Percentiles rank a stretch among this genome's conserved stretches.
phyloP scores from a whole-genome alignment of 768 basidiomycete species.

The Mrakia blollopis region DNA sequence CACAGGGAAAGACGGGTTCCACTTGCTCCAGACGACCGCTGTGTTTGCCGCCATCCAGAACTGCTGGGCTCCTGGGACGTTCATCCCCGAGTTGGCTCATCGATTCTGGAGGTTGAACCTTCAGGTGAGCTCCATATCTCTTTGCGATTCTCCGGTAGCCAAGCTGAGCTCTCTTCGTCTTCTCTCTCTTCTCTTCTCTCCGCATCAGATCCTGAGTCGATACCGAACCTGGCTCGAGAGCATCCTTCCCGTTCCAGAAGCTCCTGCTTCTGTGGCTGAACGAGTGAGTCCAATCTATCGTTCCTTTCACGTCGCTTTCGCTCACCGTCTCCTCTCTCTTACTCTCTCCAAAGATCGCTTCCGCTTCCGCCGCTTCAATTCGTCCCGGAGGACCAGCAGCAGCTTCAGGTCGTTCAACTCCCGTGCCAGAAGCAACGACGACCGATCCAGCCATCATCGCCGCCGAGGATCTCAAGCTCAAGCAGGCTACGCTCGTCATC shows the following conservation, averaged over 20 bases:
- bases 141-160: neutral
- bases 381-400: neutral
- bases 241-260: conserved; percentile 51
- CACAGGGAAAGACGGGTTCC: conserved; percentile 31
- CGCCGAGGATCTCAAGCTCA: conserved; percentile 59
- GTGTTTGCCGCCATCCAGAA: conserved; percentile 66
- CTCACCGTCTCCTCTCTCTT: neutral
- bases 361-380: neutral
- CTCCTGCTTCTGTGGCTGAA: conserved; percentile 33
- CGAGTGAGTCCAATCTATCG: neutral
- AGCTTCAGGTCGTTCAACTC: conserved; percentile 8
- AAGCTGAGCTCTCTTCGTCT: too few species aligned
- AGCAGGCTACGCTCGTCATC: conserved; percentile 62
- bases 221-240: conserved; percentile 73
- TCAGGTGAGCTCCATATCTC: conserved; percentile 55
- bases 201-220: conserved; percentile 65
- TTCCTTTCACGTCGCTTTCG: neutral
- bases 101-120: conserved; percentile 88
- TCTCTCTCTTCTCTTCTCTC: neutral
- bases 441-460: conserved; percentile 42
- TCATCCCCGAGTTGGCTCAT: conserved; percentile 70
- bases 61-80: conserved; percentile 85
- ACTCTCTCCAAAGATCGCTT: neutral
- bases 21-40: conserved; percentile 43
- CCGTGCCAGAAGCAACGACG: neutral